Evolutionary conservation across 371 early-diverging fungal genomes (phyloP), one percentile per base, ranked within the genome.

Genomic region (Coemansia sp.): DNA sequence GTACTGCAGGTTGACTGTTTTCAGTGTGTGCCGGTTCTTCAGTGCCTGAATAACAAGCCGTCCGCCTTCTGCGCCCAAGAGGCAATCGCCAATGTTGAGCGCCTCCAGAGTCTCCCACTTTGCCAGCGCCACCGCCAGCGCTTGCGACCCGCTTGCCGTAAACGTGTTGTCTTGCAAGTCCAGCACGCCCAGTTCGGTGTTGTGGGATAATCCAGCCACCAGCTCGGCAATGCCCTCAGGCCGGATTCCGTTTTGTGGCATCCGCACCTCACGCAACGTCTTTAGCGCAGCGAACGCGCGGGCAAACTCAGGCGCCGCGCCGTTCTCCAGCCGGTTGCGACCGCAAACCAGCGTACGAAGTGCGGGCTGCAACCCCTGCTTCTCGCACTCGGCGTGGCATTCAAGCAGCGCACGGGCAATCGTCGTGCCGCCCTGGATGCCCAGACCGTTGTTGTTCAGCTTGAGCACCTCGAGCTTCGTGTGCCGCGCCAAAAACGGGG

Each of bases 161-260:
- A 98, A 96, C 0, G 97, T 97, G 82, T 98, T 98, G 80, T 98
- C 98, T 80, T 98, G 96, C 57, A 98, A 81, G 82, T 98, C 96
- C 44, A 98, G 80, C 60, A 87, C 84, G 59, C 87, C 84, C 55
- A 98, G 78, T 20, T 83, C 70, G 26, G 82, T 81, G 83, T 93
- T 93, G n/a, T 78, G 59, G 16, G 85, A 75, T 11, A 97, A 79
- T 9, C 92, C 91, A n/a, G 75, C 74, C 23, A 92, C 80, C 44
- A 98, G 79, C 63, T 84, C 84, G 20, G 74, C 79, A 59, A 97
- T 90, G 65, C 98, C 97, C 44, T 94, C 96, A 11, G 95, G 91
- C 25, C 97, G 92, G 66, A 98, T 98, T 62, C 95, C 94, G 79
- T 98, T 96, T 80, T 98, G 97, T 30, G 96, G 96, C 89, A 98